phyloP scores from a whole-genome alignment of 345 rosid species.

The Ricinus communis region DNA sequence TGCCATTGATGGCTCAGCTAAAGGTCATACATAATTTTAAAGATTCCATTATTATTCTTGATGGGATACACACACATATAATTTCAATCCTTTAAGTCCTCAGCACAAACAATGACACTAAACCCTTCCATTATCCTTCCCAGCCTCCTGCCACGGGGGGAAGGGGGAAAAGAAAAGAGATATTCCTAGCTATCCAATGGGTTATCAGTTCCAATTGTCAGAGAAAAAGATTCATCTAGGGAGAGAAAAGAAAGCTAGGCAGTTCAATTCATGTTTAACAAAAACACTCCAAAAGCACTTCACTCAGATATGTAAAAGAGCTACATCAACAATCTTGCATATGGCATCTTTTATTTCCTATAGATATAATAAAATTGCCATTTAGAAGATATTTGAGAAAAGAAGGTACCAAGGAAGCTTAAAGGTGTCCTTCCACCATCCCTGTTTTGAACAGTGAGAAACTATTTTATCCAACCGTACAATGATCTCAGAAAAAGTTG shows the following conservation, averaged over 20 bases:
- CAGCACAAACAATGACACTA: background rate
- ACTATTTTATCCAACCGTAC: slow-evolving; percentile 72
- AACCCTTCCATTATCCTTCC: background rate
- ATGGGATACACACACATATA: background rate
- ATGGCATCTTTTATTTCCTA: background rate
- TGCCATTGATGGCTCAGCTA: too few species aligned
- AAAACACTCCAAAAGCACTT: background rate
- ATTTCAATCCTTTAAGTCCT: background rate
- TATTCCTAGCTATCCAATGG: background rate
- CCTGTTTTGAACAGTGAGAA: slow-evolving; percentile 71
- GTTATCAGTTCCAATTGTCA: background rate
- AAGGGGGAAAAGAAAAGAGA: background rate
- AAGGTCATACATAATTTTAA: too few species aligned
- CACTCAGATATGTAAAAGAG: background rate
- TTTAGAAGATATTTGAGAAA: slow-evolving; percentile 3
- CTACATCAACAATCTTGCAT: background rate
- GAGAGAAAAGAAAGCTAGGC: background rate
- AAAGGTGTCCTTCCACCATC: slow-evolving; percentile 96
- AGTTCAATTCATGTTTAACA: background rate
- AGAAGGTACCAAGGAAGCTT: slow-evolving; percentile 84
- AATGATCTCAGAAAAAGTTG: slow-evolving; percentile 77
- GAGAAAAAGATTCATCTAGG: background rate
- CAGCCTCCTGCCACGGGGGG: background rate
- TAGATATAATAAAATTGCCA: background rate
- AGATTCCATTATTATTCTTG: background rate